phyloP scores from a whole-genome alignment of 2,329 filamentous ascomycete genomes.

The Scytalidium lignicola region DNA sequence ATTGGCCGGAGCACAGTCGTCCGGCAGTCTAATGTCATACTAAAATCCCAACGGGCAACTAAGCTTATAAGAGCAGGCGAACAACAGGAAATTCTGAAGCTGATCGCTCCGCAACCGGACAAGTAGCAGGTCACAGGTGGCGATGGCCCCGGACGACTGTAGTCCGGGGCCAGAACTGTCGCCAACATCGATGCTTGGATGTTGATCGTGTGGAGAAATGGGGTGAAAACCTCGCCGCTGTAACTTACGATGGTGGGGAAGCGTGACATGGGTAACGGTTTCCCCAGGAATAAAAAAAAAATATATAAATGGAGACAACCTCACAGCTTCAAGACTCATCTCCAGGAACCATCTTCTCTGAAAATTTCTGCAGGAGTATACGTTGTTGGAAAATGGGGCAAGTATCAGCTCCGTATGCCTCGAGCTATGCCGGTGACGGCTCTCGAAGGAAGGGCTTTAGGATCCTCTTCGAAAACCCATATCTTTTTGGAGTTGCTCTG shows the following conservation, averaged over 20 bases:
- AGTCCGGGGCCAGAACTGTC: neutral
- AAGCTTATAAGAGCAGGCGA: too few relatives aligned
- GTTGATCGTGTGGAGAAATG: neutral
- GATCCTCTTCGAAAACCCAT: constrained; percentile 26
- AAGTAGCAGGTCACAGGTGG: neutral
- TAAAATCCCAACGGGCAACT: neutral
- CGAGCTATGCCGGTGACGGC: neutral
- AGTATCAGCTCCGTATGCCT: neutral
- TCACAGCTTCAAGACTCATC: too few relatives aligned
- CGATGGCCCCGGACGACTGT: neutral
- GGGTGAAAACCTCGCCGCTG: too few relatives aligned
- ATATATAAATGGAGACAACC: too few relatives aligned
- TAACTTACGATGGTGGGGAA: neutral
- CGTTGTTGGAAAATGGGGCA: neutral
- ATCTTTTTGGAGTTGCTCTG: constrained; percentile 33
- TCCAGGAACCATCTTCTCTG: too few relatives aligned
- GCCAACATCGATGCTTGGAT: neutral
- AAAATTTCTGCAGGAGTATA: neutral
- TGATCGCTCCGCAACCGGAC: neutral
- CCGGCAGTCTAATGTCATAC: neutral
- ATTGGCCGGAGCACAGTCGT: constrained; percentile 1
- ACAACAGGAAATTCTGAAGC: neutral
- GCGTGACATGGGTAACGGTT: neutral
- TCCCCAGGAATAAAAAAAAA: too few relatives aligned
- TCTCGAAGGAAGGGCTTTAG: neutral